Evolutionary conservation across 2,329 filamentous ascomycete genomes (phyloP).

Genomic region (Fusarium solani-melongenae): DNA sequence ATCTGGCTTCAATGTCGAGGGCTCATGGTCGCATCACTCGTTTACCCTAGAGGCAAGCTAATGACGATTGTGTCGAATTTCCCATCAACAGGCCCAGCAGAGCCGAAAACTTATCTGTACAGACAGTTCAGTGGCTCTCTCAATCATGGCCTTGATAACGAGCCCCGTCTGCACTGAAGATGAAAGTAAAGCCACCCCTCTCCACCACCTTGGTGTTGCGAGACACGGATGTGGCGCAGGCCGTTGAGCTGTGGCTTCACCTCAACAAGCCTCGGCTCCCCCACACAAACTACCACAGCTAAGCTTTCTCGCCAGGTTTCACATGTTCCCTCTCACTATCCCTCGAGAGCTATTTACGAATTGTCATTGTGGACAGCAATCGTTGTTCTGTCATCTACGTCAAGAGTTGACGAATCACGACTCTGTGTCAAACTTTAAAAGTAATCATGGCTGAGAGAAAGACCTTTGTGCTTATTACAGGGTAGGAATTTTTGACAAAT

Average conservation of each 20-base stretch:
- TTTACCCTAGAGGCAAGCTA: neutral
- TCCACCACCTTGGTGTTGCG: neutral
- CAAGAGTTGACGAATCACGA: neutral
- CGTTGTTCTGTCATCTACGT: neutral
- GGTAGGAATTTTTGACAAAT: conserved; percentile 48
- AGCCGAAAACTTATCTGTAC: too few relatives aligned
- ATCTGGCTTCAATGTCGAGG: neutral
- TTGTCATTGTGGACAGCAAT: neutral
- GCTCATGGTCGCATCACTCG: neutral
- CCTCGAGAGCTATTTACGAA: neutral
- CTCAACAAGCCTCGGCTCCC: conserved; percentile 10
- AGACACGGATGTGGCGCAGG: neutral
- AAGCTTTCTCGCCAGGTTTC: neutral
- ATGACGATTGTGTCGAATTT: neutral
- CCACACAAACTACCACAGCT: neutral
- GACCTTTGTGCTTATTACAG: conserved; percentile 62
- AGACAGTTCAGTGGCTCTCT: neutral
- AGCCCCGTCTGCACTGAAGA: neutral
- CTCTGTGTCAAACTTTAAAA: neutral
- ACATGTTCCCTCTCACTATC: conserved; percentile 2
- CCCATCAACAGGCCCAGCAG: too few relatives aligned
- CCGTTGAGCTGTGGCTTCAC: neutral
- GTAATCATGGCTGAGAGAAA: conserved; percentile 41
- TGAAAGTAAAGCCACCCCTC: neutral
- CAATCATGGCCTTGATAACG: neutral